Conservation (phyloP, 768 basidiomycete genomes). For the Mycena rosella region DNA sequence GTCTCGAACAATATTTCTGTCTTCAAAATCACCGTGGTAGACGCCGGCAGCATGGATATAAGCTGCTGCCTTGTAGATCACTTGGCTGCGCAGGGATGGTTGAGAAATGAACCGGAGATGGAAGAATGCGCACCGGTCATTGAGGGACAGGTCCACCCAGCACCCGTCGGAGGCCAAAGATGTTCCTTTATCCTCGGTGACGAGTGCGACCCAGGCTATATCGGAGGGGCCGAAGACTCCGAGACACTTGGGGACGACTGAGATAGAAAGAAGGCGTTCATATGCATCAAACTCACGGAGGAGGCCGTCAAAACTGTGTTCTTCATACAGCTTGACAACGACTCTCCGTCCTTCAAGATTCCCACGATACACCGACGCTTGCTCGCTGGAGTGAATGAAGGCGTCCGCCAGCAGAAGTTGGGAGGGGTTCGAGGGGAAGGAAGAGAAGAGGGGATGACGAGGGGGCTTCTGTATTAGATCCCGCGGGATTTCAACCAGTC, state of each 20-base stretch:
- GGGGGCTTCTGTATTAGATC: too few relatives aligned
- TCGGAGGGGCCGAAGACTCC: slow-evolving; percentile 1
- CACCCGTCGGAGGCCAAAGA: neutral
- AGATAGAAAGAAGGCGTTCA: neutral
- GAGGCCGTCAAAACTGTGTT: neutral
- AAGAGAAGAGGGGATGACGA: neutral
- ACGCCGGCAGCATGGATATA: slow-evolving; percentile 11
- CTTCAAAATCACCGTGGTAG: too few relatives aligned
- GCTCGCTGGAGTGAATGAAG: neutral
- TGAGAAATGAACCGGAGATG: neutral
- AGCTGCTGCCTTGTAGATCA: neutral
- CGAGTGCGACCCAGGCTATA: neutral
- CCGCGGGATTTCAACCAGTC: neutral
- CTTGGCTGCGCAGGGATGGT: neutral
- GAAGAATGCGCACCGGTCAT: slow-evolving; percentile 1
- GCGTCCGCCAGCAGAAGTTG: neutral
- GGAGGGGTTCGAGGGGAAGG: neutral
- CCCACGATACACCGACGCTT: neutral
- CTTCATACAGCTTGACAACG: slow-evolving; percentile 1
- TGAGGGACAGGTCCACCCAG: neutral
- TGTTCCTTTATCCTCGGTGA: neutral
- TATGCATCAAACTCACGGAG: neutral
- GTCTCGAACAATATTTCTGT: too few relatives aligned
- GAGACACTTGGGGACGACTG: neutral
- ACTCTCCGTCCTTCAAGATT: neutral